Conservation (phyloP, 352 stramenopile genomes). For the Phytophthora niederhauseri region DNA sequence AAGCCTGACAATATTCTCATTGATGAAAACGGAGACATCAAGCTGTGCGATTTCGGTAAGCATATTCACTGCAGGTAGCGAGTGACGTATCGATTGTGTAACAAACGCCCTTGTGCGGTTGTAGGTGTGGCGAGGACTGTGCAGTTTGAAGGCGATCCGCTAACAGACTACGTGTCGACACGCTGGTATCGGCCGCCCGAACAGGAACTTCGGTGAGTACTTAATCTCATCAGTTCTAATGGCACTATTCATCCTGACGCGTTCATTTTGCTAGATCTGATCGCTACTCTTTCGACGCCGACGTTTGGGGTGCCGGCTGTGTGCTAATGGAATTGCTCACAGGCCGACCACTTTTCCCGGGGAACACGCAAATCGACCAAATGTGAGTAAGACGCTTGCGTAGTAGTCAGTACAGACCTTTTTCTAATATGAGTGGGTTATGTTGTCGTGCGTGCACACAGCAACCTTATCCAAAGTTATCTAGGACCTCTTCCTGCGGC, state of each 20-base stretch:
- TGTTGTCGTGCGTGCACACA: slow-evolving; percentile 19
- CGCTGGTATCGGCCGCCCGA: slow-evolving; percentile 85
- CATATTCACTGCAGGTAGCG: not conserved
- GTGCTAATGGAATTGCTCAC: slow-evolving; percentile 79
- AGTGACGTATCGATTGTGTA: not conserved
- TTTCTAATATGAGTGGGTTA: not conserved
- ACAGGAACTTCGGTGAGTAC: slow-evolving; percentile 70
- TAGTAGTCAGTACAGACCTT: not conserved
- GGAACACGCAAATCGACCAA: slow-evolving; percentile 82
- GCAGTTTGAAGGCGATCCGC: slow-evolving; percentile 76
- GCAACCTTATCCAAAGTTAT: slow-evolving; percentile 77
- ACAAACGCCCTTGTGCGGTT: not conserved
- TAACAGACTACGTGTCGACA: slow-evolving; percentile 84
- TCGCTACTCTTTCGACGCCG: slow-evolving; percentile 82
- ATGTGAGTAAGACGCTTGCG: slow-evolving; percentile 43
- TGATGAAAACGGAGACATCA: slow-evolving; percentile 71
- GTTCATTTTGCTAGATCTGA: slow-evolving; percentile 46
- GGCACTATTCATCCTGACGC: not conserved
- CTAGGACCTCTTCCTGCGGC: slow-evolving; percentile 58
- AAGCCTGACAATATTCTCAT: slow-evolving; percentile 88
- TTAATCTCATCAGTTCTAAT: not conserved
- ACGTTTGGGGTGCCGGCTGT: slow-evolving; percentile 85
- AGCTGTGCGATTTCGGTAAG: slow-evolving; percentile 80
- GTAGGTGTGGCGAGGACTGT: slow-evolving; percentile 72
- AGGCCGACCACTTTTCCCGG: slow-evolving; percentile 75